Evolutionary conservation across 1,139 yeast genomes (phyloP).

Genomic region (Diutina siamensis): DNA sequence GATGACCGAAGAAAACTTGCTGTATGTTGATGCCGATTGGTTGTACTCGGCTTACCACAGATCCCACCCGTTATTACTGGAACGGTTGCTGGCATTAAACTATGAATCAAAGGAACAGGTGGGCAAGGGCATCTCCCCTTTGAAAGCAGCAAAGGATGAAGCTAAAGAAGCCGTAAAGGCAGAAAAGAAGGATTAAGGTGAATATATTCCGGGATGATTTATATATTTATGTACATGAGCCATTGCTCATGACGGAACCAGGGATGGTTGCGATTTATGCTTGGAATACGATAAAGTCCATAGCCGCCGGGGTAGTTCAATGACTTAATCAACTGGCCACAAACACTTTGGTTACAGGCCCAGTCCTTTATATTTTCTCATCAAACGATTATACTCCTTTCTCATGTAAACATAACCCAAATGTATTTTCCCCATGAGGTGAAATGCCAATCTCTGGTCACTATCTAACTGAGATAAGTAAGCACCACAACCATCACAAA

Average conservation of each 20-base stretch:
- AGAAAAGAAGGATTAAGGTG: neutral
- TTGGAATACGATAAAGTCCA: no score
- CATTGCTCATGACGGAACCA: no score
- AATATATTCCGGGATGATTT: neutral
- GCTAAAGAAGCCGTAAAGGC: neutral
- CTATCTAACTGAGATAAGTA: conserved; percentile 78
- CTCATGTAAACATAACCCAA: conserved; percentile 72
- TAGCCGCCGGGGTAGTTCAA: no score
- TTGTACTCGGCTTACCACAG: conserved; percentile 80
- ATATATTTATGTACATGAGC: no score
- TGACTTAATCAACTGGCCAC: no score
- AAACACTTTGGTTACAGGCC: no score
- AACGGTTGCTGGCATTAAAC: conserved; percentile 69
- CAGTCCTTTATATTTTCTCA: no score
- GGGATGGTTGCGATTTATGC: no score
- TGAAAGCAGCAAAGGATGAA: neutral
- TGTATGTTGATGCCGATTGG: conserved; percentile 81
- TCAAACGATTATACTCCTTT: conserved; percentile 40
- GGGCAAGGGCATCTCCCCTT: conserved; percentile 1
- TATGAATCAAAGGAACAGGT: conserved; percentile 35
- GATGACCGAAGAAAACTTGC: conserved; percentile 68
- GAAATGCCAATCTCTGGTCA: conserved; percentile 84
- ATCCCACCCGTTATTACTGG: conserved; percentile 85
- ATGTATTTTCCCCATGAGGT: conserved; percentile 82
- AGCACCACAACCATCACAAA: conserved; percentile 88